Evolutionary conservation across 805 yeast species (phyloP), one percentile per base, ranked within the genome.

Genomic region (Kodamaea leandrae): DNA sequence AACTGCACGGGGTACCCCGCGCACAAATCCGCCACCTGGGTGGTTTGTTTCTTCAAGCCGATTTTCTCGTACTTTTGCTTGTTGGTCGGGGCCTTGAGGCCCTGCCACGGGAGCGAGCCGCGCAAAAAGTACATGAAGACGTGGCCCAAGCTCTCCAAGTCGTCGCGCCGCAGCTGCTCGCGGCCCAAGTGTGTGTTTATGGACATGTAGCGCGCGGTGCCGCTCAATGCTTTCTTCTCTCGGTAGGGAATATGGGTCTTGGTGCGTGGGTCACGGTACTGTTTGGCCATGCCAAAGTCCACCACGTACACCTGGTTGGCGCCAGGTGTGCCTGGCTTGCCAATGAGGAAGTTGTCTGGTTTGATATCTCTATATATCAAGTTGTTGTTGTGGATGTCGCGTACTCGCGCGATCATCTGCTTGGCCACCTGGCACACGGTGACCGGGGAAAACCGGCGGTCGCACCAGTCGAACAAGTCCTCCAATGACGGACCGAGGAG

Each of bases 241-340:
- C 98, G 77, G 65, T 90, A 93, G 23, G 99, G 98, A 50, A 93
- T 93, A 64, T 93, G 99, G 58, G 83, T 85, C 58, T 88, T 88
- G 9, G 98, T 84, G 63, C 87, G 85, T 40, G 98, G 97, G 68
- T 93, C 99, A 60, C 98, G 80, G 66, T 90, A 93, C 58, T 87
- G 95, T 65, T 93, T 93, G 21, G 98, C 98, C 98, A 93, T 93
- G 49, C 99, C 99, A 61, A 93, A 93, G 66, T 93, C 99, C 41
- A 93, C 95, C 48, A 93, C 74, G 65, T 87, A 89, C 39, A 93
- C 86, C 43, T 77, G 75, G 60, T 90, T 89, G 43, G 90, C 95
- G 53, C 86, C 86, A 12, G 86, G 80, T 30, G 88, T 76, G 32
- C 83, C 85, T 9, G 93, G 95, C 57, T 89, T 80, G 13, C 98